Conservation (phyloP, 2,329 filamentous ascomycete genomes). For the Bipolaris bicolor region DNA sequence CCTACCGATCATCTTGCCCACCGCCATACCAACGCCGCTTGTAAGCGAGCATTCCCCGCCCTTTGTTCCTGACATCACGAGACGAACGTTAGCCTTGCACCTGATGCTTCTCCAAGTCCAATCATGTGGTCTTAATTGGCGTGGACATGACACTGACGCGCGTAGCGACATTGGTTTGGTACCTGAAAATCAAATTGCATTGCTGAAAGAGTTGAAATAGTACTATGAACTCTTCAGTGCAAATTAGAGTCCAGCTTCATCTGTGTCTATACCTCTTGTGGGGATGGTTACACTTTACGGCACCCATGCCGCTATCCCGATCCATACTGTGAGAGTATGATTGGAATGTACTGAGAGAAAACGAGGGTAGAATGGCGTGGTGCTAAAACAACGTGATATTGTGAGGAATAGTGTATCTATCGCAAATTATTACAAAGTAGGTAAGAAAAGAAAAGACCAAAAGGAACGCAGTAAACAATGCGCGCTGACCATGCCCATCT, state of each 20-base stretch:
- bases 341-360: slow-evolving; percentile 34
- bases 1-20: too few relatives aligned
- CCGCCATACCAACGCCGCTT: too few relatives aligned
- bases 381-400: not conserved
- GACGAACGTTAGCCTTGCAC: too few relatives aligned
- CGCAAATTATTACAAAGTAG: not conserved
- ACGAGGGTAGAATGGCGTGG: slow-evolving; percentile 7
- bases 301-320: slow-evolving; percentile 41
- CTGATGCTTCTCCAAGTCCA: too few relatives aligned
- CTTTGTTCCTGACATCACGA: too few relatives aligned
- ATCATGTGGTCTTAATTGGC: too few relatives aligned
- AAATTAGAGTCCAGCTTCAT: slow-evolving; percentile 4
- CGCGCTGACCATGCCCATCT: not conserved
- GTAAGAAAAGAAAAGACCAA: not conserved
- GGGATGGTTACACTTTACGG: slow-evolving; percentile 45
- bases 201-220: slow-evolving; percentile 21
- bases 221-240: slow-evolving; percentile 15
- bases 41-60: too few relatives aligned
- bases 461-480: not conserved
- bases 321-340: slow-evolving; percentile 37
- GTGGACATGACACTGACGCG: too few relatives aligned
- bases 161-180: slow-evolving; percentile 24
- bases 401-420: not conserved
- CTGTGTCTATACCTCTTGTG: slow-evolving; percentile 27
- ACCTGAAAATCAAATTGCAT: slow-evolving; percentile 41